A percentile compares a stretch with the other conserved stretches of the same genome.
Conservation (phyloP, 2,329 filamentous ascomycete genomes). For the Camillea tinctor region DNA sequence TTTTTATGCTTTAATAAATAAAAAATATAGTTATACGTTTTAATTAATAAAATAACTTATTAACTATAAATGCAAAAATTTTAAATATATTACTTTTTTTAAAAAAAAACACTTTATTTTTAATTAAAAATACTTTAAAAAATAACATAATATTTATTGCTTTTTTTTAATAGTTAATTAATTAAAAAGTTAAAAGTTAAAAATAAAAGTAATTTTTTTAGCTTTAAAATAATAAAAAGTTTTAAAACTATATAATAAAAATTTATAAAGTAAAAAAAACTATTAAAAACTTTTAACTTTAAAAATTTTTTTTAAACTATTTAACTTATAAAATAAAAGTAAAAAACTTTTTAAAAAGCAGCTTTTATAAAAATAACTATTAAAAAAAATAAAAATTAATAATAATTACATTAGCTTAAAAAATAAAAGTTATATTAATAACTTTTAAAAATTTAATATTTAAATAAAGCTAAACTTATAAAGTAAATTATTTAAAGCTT, state of each 20-base stretch:
- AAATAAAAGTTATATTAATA: background rate
- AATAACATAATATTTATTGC: background rate
- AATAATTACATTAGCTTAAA: background rate
- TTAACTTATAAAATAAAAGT: background rate
- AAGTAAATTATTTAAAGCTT: background rate
- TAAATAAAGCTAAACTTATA: too few relatives aligned
- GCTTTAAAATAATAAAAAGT: background rate
- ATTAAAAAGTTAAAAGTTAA: background rate
- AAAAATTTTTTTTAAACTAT: background rate
- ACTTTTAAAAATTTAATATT: background rate
- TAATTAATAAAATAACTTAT: background rate
- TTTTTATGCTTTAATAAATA: background rate
- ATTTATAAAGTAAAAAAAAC: background rate
- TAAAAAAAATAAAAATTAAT: background rate
- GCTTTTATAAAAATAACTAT: background rate
- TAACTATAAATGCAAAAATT: background rate
- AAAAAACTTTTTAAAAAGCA: background rate
- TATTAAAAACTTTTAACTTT: slow-evolving; percentile 1
- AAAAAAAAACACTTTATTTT: background rate
- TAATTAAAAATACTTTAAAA: background rate
- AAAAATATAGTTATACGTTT: background rate
- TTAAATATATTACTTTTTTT: background rate
- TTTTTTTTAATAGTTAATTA: background rate
- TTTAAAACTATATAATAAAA: background rate
- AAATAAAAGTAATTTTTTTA: background rate